These are phyloP conservation scores for Neurospora sp. DNA, from an alignment of 495 filamentous ascomycete genomes.

Conservation along the genomic window DNA sequence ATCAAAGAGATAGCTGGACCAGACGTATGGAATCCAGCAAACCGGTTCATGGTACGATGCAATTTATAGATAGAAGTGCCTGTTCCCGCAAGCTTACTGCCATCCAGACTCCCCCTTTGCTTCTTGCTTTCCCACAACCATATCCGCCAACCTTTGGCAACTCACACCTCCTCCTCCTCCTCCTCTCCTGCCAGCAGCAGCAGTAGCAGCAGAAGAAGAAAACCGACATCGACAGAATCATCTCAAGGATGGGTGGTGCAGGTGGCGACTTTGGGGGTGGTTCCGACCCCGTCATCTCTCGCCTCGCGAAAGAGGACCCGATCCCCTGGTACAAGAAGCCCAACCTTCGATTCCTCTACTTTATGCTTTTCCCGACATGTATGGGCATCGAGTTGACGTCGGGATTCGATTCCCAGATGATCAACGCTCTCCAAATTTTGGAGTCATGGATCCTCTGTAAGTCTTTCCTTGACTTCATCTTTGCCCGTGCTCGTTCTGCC, in stretches of 20 bases:
- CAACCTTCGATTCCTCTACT: constrained; percentile 49
- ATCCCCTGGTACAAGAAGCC: constrained; percentile 49
- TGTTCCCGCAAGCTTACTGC: background rate
- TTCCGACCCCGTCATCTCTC: constrained; percentile 35
- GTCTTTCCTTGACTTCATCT: constrained; percentile 4
- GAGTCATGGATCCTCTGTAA: constrained; percentile 42
- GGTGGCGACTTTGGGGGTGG: background rate
- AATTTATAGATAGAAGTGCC: background rate
- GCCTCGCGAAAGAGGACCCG: constrained; percentile 41
- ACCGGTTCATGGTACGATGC: background rate
- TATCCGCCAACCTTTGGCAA: background rate
- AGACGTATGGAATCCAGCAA: background rate
- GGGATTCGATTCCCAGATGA: constrained; percentile 62
- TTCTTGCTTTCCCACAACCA: background rate
- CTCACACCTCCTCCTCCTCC: background rate
- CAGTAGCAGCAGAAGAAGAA: background rate
- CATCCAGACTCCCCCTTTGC: background rate
- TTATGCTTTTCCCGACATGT: constrained; percentile 50
- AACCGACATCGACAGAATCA: background rate
- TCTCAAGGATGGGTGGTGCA: background rate
- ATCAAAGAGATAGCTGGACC: background rate
- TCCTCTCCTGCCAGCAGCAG: background rate
- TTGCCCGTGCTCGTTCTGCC: background rate
- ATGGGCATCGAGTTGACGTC: constrained; percentile 67
- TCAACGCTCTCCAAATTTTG: constrained; percentile 58